phyloP scores from a whole-genome alignment of 306 rosid species.

The Dalbergia oliveri region DNA sequence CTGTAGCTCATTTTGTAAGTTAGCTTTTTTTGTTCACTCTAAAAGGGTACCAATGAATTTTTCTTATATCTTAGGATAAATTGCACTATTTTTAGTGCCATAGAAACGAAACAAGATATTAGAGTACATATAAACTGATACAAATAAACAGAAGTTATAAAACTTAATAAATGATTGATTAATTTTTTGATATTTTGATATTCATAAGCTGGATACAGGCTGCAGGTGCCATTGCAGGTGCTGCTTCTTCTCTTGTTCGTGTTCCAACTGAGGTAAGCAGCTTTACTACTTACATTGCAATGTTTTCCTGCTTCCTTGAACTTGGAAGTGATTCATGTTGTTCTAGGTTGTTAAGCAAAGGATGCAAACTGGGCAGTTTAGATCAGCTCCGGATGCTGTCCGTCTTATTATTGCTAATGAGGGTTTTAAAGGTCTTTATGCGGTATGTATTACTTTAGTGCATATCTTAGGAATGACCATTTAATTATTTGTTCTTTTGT shows the following conservation, averaged over 20 bases:
- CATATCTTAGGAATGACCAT: slow-evolving; percentile 27
- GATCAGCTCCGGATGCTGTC: slow-evolving; percentile 57
- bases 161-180: slow-evolving; percentile 1
- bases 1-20: slow-evolving; percentile 82
- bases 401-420: slow-evolving; percentile 60
- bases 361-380: slow-evolving; percentile 61
- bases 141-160: background rate
- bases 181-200: slow-evolving; percentile 42
- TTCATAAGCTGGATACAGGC: slow-evolving; percentile 63
- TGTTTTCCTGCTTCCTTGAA: slow-evolving; percentile 24
- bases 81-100: background rate
- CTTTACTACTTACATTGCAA: slow-evolving; percentile 27
- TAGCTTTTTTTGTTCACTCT: slow-evolving; percentile 22
- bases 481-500: slow-evolving; percentile 6
- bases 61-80: slow-evolving; percentile 9
- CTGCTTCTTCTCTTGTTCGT: slow-evolving; percentile 78
- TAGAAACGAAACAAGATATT: slow-evolving; percentile 8
- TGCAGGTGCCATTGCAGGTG: slow-evolving; percentile 83
- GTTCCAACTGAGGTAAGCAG: slow-evolving; percentile 83
- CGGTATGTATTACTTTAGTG: slow-evolving; percentile 55
- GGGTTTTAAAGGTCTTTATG: slow-evolving; percentile 76
- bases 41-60: background rate
- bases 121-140: slow-evolving; percentile 11
- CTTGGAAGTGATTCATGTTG: slow-evolving; percentile 41
- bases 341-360: slow-evolving; percentile 74